These are phyloP conservation scores for Debaryomycetaceae sp. DNA, from an alignment of 1,139 yeast species.

Conservation along the genomic window DNA sequence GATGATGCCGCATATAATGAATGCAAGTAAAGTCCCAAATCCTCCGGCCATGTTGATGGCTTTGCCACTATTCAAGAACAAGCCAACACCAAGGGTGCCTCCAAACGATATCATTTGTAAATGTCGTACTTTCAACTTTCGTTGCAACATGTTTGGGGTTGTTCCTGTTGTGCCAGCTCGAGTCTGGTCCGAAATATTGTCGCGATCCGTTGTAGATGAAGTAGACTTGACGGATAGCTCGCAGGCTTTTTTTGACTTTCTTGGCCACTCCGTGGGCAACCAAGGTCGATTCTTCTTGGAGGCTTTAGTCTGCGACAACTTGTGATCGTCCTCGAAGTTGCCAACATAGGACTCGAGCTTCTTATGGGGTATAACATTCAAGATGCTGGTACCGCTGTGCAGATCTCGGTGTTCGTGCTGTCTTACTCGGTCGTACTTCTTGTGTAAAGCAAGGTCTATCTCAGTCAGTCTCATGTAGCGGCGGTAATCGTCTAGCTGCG, in stretches of 20 bases:
- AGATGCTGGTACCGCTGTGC: constrained; percentile 8
- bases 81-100: constrained; percentile 81
- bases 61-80: constrained; percentile 72
- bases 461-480: constrained; percentile 34
- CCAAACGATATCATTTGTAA: constrained; percentile 80
- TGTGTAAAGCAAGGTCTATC: constrained; percentile 29
- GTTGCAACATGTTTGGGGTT: constrained; percentile 34
- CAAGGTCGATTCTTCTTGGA: constrained; percentile 3
- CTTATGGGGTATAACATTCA: constrained; percentile 8
- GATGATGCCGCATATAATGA: constrained; percentile 58
- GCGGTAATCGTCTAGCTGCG: constrained; percentile 34
- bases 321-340: constrained; percentile 8
- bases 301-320: neutral
- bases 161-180: too few relatives aligned
- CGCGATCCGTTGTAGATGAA: constrained; percentile 3
- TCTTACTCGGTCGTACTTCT: constrained; percentile 7
- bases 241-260: constrained; percentile 6
- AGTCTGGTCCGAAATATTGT: constrained; percentile 6
- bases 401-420: constrained; percentile 7
- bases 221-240: constrained; percentile 8
- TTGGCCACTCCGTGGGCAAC: constrained; percentile 9
- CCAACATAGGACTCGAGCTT: constrained; percentile 9
- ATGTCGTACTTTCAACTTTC: constrained; percentile 66
- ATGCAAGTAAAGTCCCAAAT: constrained; percentile 72
- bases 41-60: constrained; percentile 81